Percentiles rank a stretch among this genome's conserved stretches.
Conservation (phyloP, 1,139 yeast species). For the Geotrichum klebahnii region DNA sequence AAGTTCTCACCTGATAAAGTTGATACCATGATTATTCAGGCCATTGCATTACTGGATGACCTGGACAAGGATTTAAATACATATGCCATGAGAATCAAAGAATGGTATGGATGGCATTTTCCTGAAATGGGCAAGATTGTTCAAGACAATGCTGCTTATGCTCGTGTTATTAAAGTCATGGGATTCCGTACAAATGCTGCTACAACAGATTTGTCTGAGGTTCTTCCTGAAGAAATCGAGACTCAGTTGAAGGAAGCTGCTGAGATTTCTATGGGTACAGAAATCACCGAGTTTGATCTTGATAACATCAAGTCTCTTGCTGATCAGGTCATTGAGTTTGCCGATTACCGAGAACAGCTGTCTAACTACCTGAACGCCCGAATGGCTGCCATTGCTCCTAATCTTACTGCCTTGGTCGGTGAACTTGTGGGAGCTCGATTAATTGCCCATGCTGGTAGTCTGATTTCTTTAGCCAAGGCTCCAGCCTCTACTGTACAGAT, state of each 20-base stretch:
- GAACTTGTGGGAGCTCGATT: conserved; percentile 98
- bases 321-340: conserved; percentile 85
- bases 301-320: conserved; percentile 87
- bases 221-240: conserved; percentile 71
- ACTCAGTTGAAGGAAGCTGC: conserved; percentile 69
- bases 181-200: conserved; percentile 89
- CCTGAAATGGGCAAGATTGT: conserved; percentile 96
- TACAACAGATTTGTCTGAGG: conserved; percentile 83
- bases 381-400: conserved; percentile 98
- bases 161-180: conserved; percentile 88
- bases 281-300: conserved; percentile 90
- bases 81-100: conserved; percentile 97
- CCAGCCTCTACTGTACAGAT: conserved; percentile 99
- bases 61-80: conserved; percentile 96
- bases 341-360: conserved; percentile 86
- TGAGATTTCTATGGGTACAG: conserved; percentile 98
- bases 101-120: conserved; percentile 99
- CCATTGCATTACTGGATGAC: conserved; percentile 93
- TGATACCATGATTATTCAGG: conserved; percentile 98
- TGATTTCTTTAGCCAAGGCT: conserved; percentile 92
- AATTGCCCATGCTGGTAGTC: conserved; percentile 96
- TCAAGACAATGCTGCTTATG: conserved; percentile 63
- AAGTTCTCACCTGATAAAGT: conserved; percentile 97
- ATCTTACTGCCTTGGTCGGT: conserved; percentile 91
- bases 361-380: conserved; percentile 86